Evolutionary conservation across 164 flowering plant genomes (phyloP), one percentile per base, ranked within the genome.

Genomic region (Stephania yunnanensis): DNA sequence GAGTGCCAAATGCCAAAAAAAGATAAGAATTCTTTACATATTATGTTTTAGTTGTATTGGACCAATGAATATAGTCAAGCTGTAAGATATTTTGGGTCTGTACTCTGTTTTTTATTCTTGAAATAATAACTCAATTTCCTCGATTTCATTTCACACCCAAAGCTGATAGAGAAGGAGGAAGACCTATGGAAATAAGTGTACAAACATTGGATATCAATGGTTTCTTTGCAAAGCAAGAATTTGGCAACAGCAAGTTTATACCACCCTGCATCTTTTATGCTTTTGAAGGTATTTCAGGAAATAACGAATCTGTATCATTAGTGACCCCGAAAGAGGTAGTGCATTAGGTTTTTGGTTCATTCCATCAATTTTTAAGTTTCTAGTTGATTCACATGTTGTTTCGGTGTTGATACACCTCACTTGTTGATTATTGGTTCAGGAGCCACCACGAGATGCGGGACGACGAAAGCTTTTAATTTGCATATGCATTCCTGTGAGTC

Each of bases 131-230:
- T 53, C 25, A 53, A 15, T 17, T 3, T 67, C 70, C 74, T 5
- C 61, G 81, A 17, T 1, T 67, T 71, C 75, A 6, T 68, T 82
- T 76, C 83, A 83, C 92, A 71, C 79, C 64, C 75, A 91, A 88
- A 82, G 87, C 74, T 68, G 98, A 93, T 71, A 82, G 95, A 82
- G 98, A 93, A 89, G 97, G 97, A 10, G 97, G 97, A 45, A 81
- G 75, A 77, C 94, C 98, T 12, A 61, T 88, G 75, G 87, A 92
- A 19, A 77, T 93, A 20, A 79, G 67, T 71, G 74, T 93, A 10
- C 52, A 87, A 79, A 85, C 75, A 70, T 50, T 85, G 20, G 90
- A 85, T 74, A 45, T 66, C 63, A 81, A 85, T 78, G 95, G 98
- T 68, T 93, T 87, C 80, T 9, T 65, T 66, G 87, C 83, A 45